Conservation (phyloP, 2,329 filamentous ascomycete genomes). For the Sphaerulina populicola region DNA sequence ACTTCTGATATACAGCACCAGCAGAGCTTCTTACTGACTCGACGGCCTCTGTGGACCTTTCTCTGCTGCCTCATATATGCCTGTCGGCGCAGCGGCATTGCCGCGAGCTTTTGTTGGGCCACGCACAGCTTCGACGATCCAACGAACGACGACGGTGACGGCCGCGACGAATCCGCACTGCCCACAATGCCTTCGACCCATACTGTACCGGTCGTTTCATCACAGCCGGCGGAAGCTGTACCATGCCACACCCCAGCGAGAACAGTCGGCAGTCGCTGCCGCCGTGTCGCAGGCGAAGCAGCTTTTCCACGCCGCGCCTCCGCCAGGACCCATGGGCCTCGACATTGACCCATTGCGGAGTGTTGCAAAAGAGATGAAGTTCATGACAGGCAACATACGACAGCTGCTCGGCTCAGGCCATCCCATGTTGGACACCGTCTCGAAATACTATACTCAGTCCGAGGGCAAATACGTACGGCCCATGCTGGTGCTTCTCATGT, state of each 20-base stretch:
- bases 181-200: slow-evolving; percentile 30
- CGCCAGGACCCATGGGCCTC: slow-evolving; percentile 61
- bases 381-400: slow-evolving; percentile 84
- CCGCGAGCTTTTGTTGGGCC: slow-evolving; percentile 31
- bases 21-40: too few species aligned
- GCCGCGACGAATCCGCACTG: slow-evolving; percentile 19
- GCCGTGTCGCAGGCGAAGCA: slow-evolving; percentile 61
- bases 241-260: slow-evolving; percentile 36
- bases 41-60: not conserved
- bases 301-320: slow-evolving; percentile 60
- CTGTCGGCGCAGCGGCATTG: slow-evolving; percentile 27
- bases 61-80: slow-evolving; percentile 26
- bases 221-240: slow-evolving; percentile 26
- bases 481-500: slow-evolving; percentile 92
- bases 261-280: slow-evolving; percentile 60
- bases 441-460: slow-evolving; percentile 95
- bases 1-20: not conserved
- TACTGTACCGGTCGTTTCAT: slow-evolving; percentile 25
- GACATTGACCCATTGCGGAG: slow-evolving; percentile 88
- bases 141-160: slow-evolving; percentile 5
- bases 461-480: slow-evolving; percentile 96
- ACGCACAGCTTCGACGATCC: slow-evolving; percentile 22
- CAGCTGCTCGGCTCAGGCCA: slow-evolving; percentile 91
- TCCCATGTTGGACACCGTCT: slow-evolving; percentile 84
- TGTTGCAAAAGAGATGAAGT: slow-evolving; percentile 95